Conservation (phyloP, 768 basidiomycete genomes). For the Clitopilus passeckerianus region DNA sequence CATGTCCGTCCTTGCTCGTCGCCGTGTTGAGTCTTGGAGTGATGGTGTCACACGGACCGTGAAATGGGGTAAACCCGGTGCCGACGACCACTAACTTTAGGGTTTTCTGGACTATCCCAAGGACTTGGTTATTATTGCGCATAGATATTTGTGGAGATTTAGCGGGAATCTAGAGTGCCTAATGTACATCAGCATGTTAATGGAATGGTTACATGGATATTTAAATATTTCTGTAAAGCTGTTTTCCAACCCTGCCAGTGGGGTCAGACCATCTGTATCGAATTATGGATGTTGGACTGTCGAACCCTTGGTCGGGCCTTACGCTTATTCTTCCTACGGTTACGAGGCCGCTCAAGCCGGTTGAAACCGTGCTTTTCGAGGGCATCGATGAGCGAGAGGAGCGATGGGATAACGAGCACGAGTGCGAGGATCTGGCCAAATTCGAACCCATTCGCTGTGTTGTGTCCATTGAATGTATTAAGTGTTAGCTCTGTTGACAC, state of each 20-base stretch:
- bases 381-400: too few relatives aligned
- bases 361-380: too few relatives aligned
- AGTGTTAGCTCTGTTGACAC: too few relatives aligned
- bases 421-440: slow-evolving; percentile 41
- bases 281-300: too few relatives aligned
- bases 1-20: slow-evolving; percentile 60
- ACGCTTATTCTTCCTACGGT: too few relatives aligned
- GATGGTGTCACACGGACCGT: slow-evolving; percentile 46
- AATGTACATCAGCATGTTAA: not conserved
- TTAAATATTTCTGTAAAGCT: too few relatives aligned
- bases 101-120: not conserved
- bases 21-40: slow-evolving; percentile 66
- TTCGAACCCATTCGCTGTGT: not conserved
- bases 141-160: not conserved
- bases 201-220: slow-evolving; percentile 7
- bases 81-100: slow-evolving; percentile 50
- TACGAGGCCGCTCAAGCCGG: too few relatives aligned
- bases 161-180: not conserved
- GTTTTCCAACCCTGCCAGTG: too few relatives aligned
- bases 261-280: too few relatives aligned
- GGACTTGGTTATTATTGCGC: not conserved
- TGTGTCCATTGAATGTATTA: too few relatives aligned
- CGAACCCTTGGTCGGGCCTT: too few relatives aligned
- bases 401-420: slow-evolving; percentile 30
- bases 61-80: slow-evolving; percentile 52